Evolutionary conservation across 345 rosid genomes (phyloP).

Genomic region (Boechera stricta): DNA sequence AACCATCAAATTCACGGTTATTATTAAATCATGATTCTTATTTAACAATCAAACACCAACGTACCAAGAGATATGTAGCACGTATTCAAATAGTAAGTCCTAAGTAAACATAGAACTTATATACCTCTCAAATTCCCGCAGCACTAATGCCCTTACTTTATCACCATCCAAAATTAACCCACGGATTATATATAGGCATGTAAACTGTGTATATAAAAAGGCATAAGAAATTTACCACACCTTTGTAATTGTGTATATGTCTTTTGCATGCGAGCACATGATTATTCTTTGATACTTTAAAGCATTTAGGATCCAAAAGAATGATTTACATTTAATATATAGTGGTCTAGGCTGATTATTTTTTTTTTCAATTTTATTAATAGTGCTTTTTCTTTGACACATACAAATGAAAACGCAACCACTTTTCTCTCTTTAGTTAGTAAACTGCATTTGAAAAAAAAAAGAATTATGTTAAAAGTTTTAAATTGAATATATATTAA

Average conservation of each 20-base stretch:
- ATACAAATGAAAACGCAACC: too few relatives aligned
- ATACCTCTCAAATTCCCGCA: not conserved
- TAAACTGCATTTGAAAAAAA: too few relatives aligned
- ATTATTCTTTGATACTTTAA: too few relatives aligned
- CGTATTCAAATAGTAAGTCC: constrained; percentile 24
- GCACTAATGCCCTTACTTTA: constrained; percentile 1
- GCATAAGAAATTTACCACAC: not conserved
- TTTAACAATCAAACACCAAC: constrained; percentile 24
- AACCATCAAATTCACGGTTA: constrained; percentile 31
- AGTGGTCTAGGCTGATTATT: too few relatives aligned
- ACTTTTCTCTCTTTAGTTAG: too few relatives aligned
- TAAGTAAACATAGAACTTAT: constrained; percentile 15
- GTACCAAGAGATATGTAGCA: constrained; percentile 13
- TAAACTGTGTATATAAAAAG: not conserved
- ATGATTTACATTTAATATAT: not conserved
- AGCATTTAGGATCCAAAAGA: not conserved
- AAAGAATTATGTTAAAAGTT: too few relatives aligned
- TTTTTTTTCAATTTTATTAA: too few relatives aligned
- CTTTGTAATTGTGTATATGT: constrained; percentile 13
- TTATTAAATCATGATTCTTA: constrained; percentile 11
- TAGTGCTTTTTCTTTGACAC: too few relatives aligned
- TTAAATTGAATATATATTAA: too few relatives aligned
- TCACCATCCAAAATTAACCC: not conserved
- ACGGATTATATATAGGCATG: constrained; percentile 2
- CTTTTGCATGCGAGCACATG: constrained; percentile 29